Conservation (phyloP, 768 basidiomycete genomes). For the Fomitopsis serialis region DNA sequence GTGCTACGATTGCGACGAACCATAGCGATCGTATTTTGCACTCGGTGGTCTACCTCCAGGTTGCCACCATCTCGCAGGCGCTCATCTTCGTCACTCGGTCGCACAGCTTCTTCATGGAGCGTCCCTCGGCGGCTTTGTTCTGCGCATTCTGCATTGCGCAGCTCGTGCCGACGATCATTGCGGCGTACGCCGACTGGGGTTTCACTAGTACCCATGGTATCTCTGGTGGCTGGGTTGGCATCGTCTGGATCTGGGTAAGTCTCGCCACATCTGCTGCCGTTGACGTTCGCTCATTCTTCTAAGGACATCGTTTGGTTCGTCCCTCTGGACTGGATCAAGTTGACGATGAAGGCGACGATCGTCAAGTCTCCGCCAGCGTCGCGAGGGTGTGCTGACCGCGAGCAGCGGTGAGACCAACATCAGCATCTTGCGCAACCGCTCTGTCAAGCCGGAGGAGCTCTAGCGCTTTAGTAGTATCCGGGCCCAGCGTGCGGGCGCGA, state of each 20-base stretch:
- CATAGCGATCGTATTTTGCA: slow-evolving; percentile 75
- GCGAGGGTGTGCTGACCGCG: slow-evolving; percentile 31
- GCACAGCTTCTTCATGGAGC: slow-evolving; percentile 93
- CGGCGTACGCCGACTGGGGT: slow-evolving; percentile 89
- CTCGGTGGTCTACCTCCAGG: slow-evolving; percentile 91
- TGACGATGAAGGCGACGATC: slow-evolving; percentile 90
- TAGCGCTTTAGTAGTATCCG: slow-evolving; percentile 85
- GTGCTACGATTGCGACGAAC: slow-evolving; percentile 13
- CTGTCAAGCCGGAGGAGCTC: slow-evolving; percentile 80
- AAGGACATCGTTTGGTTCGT: slow-evolving; percentile 95
- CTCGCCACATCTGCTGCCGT: not conserved
- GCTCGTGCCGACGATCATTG: slow-evolving; percentile 93
- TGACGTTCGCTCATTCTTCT: not conserved
- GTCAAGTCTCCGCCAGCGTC: slow-evolving; percentile 77
- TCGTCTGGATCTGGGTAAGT: slow-evolving; percentile 93
- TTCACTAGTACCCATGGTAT: slow-evolving; percentile 80
- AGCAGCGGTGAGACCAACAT: slow-evolving; percentile 43
- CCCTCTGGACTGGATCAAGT: slow-evolving; percentile 94
- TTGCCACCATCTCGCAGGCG: slow-evolving; percentile 97
- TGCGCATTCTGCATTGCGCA: slow-evolving; percentile 91
- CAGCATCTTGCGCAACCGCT: slow-evolving; percentile 81
- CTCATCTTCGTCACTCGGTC: slow-evolving; percentile 78
- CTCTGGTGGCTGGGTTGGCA: slow-evolving; percentile 95
- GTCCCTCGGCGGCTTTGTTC: slow-evolving; percentile 85
- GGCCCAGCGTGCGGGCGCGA: slow-evolving; percentile 67